Base-by-base conservation (phyloP, 306 rosid species). In the Sicyos baderoa region DNA sequence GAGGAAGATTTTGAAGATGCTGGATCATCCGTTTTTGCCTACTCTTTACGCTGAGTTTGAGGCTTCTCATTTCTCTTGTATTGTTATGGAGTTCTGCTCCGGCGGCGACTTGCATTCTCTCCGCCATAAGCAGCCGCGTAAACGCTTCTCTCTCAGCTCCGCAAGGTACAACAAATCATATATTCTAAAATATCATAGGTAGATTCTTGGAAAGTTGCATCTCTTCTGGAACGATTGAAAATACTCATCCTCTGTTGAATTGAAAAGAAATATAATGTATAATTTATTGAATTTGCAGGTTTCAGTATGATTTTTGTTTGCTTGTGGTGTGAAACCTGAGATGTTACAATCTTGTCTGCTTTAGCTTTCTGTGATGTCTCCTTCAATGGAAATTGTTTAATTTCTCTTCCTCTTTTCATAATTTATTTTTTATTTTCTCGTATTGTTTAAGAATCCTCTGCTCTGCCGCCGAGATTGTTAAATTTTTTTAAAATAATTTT, bases 41-140 rank as follows among this genome's bases (percentile, higher is more conserved):
- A 86, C 91, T 0, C 91, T 93, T 0, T 88, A 86, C 74, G 97
- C 99, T 0, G 97, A 93, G 84, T 93, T 93, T 50, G 99, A 93
- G 44, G 97, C 97, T 0, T 93, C 99, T 0, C 82, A 90, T 79
- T 90, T 84, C 77, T 90, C 99, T 15, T 93, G 99, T 84, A 82
- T 93, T 82, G 99, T 93, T 17, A 93, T 93, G 96, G 99, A 93
- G 91, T 93, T 77, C 64, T 90, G 99, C 17, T 84, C 91, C 63
- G 97, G 97, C 22, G 99, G 99, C 0, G 99, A 93, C 71, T 74
- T 93, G 74, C 99, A 93, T 78, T 88, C 99, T 3, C 91, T 93
- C 54, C 77, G 94, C 17, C 96, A 90, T 60, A 86, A 70, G 11
- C 90, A 85, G 75, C 91, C 84, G 4, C 80, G 78, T 35, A 80